A percentile compares a stretch with the other conserved stretches of the same genome.
phyloP scores from a whole-genome alignment of 192 early-diverging fungal species.

The Mortierella claussenii region DNA sequence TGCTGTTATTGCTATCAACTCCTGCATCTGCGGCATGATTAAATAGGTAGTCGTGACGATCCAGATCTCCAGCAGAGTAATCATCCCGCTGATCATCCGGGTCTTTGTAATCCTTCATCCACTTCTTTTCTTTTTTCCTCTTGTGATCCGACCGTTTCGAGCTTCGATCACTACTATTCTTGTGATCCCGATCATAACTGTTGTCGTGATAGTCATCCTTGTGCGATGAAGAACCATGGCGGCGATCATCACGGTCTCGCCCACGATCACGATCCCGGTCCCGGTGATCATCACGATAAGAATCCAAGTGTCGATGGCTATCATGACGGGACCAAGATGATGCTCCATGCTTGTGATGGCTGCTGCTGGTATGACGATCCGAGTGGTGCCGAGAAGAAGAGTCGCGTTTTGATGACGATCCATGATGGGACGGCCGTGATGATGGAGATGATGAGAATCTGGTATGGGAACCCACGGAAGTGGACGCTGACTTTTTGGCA shows the following conservation, averaged over 20 bases:
- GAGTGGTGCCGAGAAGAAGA: too few relatives aligned
- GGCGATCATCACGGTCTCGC: too few relatives aligned
- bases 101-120: not conserved
- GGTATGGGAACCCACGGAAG: not conserved
- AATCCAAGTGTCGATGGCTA: not conserved
- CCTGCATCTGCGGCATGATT: too few relatives aligned
- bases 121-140: not conserved
- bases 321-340: not conserved
- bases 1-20: not conserved
- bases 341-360: not conserved
- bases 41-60: too few relatives aligned
- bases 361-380: too few relatives aligned
- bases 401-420: not conserved
- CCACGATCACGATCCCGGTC: slow-evolving; percentile 8
- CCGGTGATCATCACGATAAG: not conserved
- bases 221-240: too few relatives aligned
- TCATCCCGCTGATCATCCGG: not conserved
- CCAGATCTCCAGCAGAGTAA: not conserved
- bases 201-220: too few relatives aligned
- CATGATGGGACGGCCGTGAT: not conserved
- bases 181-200: too few relatives aligned
- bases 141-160: too few relatives aligned
- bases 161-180: too few relatives aligned
- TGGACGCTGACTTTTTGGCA: not conserved
- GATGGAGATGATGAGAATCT: not conserved